phyloP scores from a whole-genome alignment of 371 early-diverging fungal species.

The Lichtheimia ornata region DNA sequence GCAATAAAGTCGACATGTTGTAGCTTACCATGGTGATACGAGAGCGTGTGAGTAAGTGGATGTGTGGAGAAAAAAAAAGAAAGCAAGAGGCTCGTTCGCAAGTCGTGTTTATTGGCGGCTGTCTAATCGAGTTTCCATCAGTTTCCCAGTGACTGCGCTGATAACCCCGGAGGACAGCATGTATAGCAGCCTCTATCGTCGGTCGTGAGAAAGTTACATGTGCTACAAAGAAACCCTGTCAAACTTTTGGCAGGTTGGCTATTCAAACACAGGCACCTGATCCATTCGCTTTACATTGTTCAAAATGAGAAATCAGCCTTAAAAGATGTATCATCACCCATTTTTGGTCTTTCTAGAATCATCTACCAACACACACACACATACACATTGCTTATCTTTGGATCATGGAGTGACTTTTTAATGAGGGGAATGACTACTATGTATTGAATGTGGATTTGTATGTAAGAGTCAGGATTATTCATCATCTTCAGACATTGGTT shows the following conservation, averaged over 20 bases:
- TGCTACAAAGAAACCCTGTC: too few relatives aligned
- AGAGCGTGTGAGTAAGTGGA: background rate
- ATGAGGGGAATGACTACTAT: background rate
- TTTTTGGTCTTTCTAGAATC: too few relatives aligned
- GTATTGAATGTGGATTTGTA: too few relatives aligned
- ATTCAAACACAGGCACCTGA: background rate
- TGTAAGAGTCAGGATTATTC: too few relatives aligned
- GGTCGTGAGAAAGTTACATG: too few relatives aligned
- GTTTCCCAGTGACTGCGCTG: conserved; percentile 4
- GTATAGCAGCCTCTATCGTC: too few relatives aligned
- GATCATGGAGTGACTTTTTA: background rate
- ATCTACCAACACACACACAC: too few relatives aligned
- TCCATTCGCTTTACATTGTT: background rate
- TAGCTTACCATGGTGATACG: conserved; percentile 1
- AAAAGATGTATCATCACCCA: background rate
- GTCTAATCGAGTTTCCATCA: conserved; percentile 2
- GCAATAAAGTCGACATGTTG: background rate
- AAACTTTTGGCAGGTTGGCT: too few relatives aligned
- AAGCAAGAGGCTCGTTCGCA: background rate
- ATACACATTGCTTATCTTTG: too few relatives aligned
- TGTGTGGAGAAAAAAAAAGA: conserved; percentile 1
- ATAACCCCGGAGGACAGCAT: too few relatives aligned
- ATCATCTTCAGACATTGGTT: conserved; percentile 4
- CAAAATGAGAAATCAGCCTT: background rate
- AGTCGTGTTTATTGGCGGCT: background rate